Base-by-base conservation (phyloP, 1,284 basidiomycete species). In the Apiotrichum sp. region DNA sequence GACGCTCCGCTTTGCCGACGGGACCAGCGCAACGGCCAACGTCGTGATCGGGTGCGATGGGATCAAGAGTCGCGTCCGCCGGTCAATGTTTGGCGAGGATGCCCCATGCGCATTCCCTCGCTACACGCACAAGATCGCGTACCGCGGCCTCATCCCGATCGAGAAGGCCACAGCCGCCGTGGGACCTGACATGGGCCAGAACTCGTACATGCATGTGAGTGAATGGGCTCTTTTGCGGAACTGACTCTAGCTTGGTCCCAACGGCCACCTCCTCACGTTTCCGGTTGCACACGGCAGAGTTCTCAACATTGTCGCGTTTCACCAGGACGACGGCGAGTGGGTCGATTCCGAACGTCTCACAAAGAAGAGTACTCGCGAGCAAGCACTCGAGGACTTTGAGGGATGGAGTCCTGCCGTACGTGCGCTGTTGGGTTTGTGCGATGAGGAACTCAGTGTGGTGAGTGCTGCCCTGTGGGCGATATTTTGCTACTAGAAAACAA, bases 41-140 rank as follows among this genome's bases (percentile, higher is more conserved):
- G 49, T 49, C 1, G 42, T 52, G 1, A 55, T 61, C 6, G 55
- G 55, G 9, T 63, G 62, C 47, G 62, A 63, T 33, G 62, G 62
- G 6, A 63, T 63, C 55, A 63, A 63, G 53, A 47, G 40, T 2
- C 38, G 51, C 3, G 51, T 53, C 1, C 50, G 62, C 3, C 36
- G 39, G 1, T 9, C 29, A 38, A 55, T 63, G 52, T 56, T 59
- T n/a, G 55, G 55, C 34, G 52, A 47, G 7, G 59, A 56, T 35
- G 50, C 55, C n/a, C 52, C 55, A 4, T 60, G 58, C 31, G 52
- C 52, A 1, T 16, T 35, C 4, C 57, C 62, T 2, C 43, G 36
- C 1, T 61, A 57, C 52, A 61, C 62, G 8, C 57, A 61, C 55
- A 63, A 63, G 53, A 54, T 56, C 44, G 62, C 62, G 7, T 61